Evolutionary conservation across 2,329 filamentous ascomycete species (phyloP).

Genomic region (Penicillium sp.): DNA sequence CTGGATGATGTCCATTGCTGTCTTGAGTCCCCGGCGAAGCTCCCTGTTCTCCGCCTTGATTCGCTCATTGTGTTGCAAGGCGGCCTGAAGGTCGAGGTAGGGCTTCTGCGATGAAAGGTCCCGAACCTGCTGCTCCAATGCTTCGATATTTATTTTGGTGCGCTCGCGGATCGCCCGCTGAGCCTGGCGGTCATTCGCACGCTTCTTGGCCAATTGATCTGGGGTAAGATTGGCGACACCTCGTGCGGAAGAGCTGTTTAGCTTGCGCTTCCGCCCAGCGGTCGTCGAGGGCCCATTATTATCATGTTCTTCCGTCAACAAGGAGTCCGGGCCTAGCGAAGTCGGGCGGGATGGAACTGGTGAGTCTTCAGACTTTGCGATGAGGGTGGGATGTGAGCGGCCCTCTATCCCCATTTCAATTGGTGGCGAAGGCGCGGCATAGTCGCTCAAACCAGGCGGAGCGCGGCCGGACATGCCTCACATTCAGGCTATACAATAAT

Average conservation of each 20-base stretch:
- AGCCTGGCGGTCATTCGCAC: constrained; percentile 86
- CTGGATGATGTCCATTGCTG: constrained; percentile 59
- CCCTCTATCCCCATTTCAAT: constrained; percentile 17
- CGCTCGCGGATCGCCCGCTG: constrained; percentile 82
- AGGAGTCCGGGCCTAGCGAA: constrained; percentile 25
- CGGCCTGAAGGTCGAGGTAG: constrained; percentile 78
- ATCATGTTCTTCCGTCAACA: constrained; percentile 16
- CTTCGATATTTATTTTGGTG: constrained; percentile 77
- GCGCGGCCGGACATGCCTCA: constrained; percentile 38
- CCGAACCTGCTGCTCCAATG: constrained; percentile 68
- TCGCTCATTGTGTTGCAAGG: constrained; percentile 72
- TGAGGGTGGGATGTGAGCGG: constrained; percentile 11
- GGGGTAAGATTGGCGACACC: constrained; percentile 86
- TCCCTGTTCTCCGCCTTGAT: constrained; percentile 79
- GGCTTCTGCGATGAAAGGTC: constrained; percentile 79
- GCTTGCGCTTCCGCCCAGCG: constrained; percentile 45
- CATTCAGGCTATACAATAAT: constrained; percentile 23
- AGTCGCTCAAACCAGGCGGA: constrained; percentile 22
- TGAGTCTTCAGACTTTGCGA: constrained; percentile 27
- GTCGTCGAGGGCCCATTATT: constrained; percentile 16
- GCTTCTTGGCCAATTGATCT: constrained; percentile 84
- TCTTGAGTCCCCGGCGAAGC: constrained; percentile 67
- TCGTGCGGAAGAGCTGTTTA: constrained; percentile 53
- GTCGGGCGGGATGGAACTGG: constrained; percentile 26
- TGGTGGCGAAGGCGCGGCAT: constrained; percentile 26